Base-by-base conservation (phyloP, 2,329 filamentous ascomycete genomes). In the Neonectria ditissima region DNA sequence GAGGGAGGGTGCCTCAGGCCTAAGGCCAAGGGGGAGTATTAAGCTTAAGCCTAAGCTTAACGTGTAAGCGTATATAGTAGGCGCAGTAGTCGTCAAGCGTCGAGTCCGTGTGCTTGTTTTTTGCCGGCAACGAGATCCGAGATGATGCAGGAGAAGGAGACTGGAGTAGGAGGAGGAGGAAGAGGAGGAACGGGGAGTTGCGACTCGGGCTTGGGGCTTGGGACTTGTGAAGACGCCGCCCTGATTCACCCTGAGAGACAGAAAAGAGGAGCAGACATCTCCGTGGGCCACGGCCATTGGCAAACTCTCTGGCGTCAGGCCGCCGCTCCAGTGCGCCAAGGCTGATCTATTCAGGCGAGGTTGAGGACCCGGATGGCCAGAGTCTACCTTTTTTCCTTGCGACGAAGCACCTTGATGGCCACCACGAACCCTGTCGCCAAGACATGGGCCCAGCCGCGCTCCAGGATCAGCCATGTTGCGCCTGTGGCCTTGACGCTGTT, bases 361-460 rank as follows among this genome's bases (percentile, higher is more conserved):
- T 45, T 20, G 41, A 30, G 58, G 51, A 63, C 61, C 55, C 52
- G 55, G 55, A 63, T 63, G 55, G 61, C 50, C 55, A 22, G 13
- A 28, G 37, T 9, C n/a, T 37, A 37, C 34, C 32, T 34, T 14
- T 5, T n/a, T 37, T 26, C n/a, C n/a, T 43, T 45, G n/a, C 59
- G 43, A 37, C 45, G 55, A 70, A 70, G 68, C 28, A 62, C 66
- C 68, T 68, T 65, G 72, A 74, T 69, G 65, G 71, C 56, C 67
- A 61, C 56, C 56, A 62, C n/a, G 26, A 48, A 20, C 16, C 57
- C 50, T 60, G 50, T 22, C 48, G 51, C 44, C 59, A 61, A 56
- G 59, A 22, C 57, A 18, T 37, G n/a, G 30, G 28, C 26, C 44
- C 26, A 32, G 44, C 14, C 44, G 24, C 28, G 20, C 24, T 26